Conservation (phyloP, 345 rosid genomes). For the Eucalyptus polyanthemos region DNA sequence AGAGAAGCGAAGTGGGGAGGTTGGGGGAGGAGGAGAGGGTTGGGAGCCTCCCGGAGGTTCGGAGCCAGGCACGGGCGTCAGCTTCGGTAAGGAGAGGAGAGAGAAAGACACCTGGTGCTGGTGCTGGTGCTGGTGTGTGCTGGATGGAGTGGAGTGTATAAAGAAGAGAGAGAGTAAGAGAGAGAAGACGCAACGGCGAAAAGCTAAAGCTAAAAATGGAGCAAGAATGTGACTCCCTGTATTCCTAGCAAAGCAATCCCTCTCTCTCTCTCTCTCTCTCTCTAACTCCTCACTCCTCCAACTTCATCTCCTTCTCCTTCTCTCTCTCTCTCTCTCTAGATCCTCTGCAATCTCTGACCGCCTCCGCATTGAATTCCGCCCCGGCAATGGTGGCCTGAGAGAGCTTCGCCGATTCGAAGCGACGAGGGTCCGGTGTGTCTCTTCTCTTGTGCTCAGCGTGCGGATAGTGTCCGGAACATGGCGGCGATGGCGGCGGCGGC, state of each 20-base stretch:
- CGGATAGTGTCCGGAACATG: slow-evolving; percentile 4
- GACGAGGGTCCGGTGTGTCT: not conserved
- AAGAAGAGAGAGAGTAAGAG: not conserved
- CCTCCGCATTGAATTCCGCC: not conserved
- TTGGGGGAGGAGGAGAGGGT: not conserved
- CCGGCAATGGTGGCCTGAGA: not conserved
- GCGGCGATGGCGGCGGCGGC: slow-evolving; percentile 23
- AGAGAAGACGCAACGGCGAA: not conserved
- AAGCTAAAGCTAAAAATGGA: slow-evolving; percentile 1
- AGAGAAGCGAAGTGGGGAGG: not conserved
- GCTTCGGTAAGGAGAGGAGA: not conserved
- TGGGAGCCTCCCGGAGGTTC: not conserved
- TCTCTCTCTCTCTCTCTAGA: not conserved
- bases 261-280: not conserved
- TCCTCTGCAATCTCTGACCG: not conserved
- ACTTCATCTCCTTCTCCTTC: not conserved
- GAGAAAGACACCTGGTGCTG: not conserved
- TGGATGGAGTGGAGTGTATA: not conserved
- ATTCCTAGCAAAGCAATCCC: not conserved
- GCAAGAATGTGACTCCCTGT: slow-evolving; percentile 22
- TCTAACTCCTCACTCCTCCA: not conserved
- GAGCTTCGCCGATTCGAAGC: not conserved
- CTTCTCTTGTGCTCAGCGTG: not conserved
- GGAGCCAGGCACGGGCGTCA: not conserved
- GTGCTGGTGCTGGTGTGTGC: not conserved